phyloP scores from a whole-genome alignment of 441 rosid species.

The Francoa sonchifolia region DNA sequence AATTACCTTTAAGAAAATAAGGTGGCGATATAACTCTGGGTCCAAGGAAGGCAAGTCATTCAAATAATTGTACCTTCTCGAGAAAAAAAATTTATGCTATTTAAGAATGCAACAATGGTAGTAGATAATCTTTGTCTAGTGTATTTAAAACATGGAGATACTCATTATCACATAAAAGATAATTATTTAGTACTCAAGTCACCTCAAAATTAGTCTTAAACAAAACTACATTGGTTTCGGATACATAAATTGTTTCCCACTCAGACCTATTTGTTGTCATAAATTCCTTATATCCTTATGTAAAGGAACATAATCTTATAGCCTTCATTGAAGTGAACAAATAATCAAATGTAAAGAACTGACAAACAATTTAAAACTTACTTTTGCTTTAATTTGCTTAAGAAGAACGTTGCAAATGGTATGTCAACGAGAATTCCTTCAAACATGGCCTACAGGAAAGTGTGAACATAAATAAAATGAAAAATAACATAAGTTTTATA shows the following conservation, averaged over 20 bases:
- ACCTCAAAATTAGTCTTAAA: no score
- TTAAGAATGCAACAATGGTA: neutral
- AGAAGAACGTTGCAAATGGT: constrained; percentile 97
- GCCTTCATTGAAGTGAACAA: neutral
- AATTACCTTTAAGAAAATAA: constrained; percentile 82
- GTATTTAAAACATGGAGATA: no score
- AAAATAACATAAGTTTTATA: no score
- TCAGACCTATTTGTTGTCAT: no score
- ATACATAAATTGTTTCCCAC: no score
- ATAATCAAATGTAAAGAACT: neutral
- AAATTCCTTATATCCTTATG: no score
- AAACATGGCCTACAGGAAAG: constrained; percentile 78
- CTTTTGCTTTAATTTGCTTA: constrained; percentile 97
- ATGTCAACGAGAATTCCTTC: constrained; percentile 99
- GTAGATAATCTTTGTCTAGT: no score
- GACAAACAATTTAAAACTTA: constrained; percentile 19
- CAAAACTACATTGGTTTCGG: no score
- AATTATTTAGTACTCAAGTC: no score
- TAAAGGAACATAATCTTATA: no score
- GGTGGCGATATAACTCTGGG: constrained; percentile 94
- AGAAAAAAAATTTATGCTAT: constrained; percentile 9
- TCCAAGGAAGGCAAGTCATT: constrained; percentile 97
- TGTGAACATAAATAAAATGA: constrained; percentile 9
- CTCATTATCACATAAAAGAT: no score
- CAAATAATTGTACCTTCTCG: constrained; percentile 74